A percentile compares a stretch with the other conserved stretches of the same genome.
phyloP scores from a whole-genome alignment of 2,329 filamentous ascomycete genomes.

The Helotiales sp. region DNA sequence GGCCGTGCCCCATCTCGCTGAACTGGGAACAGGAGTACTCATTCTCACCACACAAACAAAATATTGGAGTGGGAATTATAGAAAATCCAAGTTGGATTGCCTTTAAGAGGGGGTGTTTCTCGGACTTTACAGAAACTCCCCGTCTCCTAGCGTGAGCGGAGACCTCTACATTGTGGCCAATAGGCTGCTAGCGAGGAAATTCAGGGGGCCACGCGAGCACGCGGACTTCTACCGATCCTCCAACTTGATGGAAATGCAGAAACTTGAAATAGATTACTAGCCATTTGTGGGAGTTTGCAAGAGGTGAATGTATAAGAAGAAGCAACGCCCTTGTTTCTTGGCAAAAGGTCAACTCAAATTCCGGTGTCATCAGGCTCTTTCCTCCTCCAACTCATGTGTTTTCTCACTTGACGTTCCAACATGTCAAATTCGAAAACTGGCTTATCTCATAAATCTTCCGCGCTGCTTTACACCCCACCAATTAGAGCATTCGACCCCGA shows the following conservation, averaged over 20 bases:
- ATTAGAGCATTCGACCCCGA: too few species aligned
- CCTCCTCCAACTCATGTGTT: neutral
- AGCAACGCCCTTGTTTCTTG: neutral
- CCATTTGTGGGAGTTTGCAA: neutral
- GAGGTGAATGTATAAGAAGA: neutral
- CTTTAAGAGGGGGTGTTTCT: neutral
- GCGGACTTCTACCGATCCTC: neutral
- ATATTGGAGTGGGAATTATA: neutral
- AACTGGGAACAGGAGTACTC: neutral
- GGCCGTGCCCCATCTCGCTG: neutral
- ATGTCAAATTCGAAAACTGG: neutral
- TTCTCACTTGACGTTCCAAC: neutral
- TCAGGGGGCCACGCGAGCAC: too few species aligned
- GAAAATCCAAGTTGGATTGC: neutral
- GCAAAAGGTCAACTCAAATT: neutral
- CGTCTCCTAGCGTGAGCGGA: neutral
- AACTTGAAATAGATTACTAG: too few species aligned
- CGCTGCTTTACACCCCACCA: too few species aligned
- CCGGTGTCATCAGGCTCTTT: neutral
- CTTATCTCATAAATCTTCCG: too few species aligned
- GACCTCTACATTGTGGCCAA: neutral
- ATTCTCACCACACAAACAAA: neutral
- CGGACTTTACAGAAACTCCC: conserved; percentile 5
- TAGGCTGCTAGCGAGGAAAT: neutral
- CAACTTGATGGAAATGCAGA: neutral